Conservation (phyloP, 768 basidiomycete species). For the Pleurotus giganteus region DNA sequence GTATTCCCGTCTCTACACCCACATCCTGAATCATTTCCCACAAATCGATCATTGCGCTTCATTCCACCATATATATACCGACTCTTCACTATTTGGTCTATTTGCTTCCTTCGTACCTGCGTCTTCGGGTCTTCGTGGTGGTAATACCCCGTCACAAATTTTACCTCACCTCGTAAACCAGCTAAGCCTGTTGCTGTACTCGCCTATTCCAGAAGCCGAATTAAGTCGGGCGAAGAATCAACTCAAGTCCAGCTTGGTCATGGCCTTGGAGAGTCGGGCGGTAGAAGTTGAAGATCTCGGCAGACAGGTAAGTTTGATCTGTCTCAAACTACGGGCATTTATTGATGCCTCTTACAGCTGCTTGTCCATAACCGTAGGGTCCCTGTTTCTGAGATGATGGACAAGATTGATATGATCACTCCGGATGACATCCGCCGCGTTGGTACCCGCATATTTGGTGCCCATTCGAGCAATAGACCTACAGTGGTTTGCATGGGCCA, state of each 20-base stretch:
- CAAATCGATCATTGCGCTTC: conserved; percentile 93
- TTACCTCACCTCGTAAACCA: conserved; percentile 86
- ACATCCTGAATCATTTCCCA: conserved; percentile 92
- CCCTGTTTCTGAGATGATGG: conserved; percentile 87
- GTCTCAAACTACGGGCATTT: neutral
- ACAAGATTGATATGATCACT: conserved; percentile 76
- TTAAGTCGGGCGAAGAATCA: conserved; percentile 92
- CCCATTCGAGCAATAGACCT: conserved; percentile 57
- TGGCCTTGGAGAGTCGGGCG: conserved; percentile 88
- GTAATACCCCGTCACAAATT: conserved; percentile 68
- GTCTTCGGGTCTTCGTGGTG: conserved; percentile 49
- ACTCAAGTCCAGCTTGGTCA: conserved; percentile 87
- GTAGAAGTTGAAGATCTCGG: conserved; percentile 90
- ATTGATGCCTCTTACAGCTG: conserved; percentile 57
- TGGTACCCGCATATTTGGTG: conserved; percentile 73
- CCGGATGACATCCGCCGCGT: conserved; percentile 71
- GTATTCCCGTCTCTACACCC: conserved; percentile 96
- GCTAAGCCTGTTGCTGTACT: conserved; percentile 76
- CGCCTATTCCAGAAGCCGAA: conserved; percentile 63
- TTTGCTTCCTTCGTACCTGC: conserved; percentile 82
- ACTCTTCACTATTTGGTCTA: conserved; percentile 90
- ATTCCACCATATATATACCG: conserved; percentile 97
- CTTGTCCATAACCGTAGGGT: conserved; percentile 86
- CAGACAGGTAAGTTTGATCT: conserved; percentile 59
- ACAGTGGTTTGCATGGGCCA: conserved; percentile 85